Base-by-base conservation (phyloP, 2,329 filamentous ascomycete species). In the Raffaelea deltoideospora region DNA sequence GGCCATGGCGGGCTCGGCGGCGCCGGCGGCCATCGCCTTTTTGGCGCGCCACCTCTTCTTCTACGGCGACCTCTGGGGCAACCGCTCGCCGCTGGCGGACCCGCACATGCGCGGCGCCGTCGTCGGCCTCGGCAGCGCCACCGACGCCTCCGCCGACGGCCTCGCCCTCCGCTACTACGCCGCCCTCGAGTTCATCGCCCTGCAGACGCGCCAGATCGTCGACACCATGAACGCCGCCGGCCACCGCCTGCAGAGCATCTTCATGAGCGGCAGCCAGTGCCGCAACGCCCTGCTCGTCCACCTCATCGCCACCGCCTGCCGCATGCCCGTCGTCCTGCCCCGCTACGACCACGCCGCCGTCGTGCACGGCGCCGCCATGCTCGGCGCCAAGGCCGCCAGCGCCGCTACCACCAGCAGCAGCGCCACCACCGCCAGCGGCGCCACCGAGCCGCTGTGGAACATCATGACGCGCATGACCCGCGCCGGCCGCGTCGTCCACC, bases 391-490 rank as follows among this genome's bases (percentile, higher is more conserved):
- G 60, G 90, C 90, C n/a, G 90, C 88, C 7, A 90, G 80, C 48
- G 79, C 26, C 10, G 8, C n/a, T 8, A 14, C 26, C 8, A 14
- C 7, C 10, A 8, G 13, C 8, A 24, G 8, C 8, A 13, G 13
- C 23, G 23, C 26, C 6, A 13, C 26, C 26, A 14, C 81, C 50
- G 67, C 69, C 28, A 69, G 81, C 10, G 83, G 84, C 31, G 77
- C 79, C 50, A 87, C 82, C 0, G 87, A 95, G 62, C 73, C 80
- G 29, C 64, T 98, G 43, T 98, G 90, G 90, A 73, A 76, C 47
- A 95, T 98, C 54, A 98, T 98, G 90, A 84, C 93, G 56, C 75
- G 86, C 39, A 90, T 95, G 79, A 93, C 83, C 62, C 94, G 95
- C 67, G 80, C 85, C 9, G 90, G 88, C 23, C 83, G 79, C 49